These are phyloP conservation scores for Achaetomium macrosporum DNA, from an alignment of 2,329 filamentous ascomycete genomes.

Conservation along the genomic window DNA sequence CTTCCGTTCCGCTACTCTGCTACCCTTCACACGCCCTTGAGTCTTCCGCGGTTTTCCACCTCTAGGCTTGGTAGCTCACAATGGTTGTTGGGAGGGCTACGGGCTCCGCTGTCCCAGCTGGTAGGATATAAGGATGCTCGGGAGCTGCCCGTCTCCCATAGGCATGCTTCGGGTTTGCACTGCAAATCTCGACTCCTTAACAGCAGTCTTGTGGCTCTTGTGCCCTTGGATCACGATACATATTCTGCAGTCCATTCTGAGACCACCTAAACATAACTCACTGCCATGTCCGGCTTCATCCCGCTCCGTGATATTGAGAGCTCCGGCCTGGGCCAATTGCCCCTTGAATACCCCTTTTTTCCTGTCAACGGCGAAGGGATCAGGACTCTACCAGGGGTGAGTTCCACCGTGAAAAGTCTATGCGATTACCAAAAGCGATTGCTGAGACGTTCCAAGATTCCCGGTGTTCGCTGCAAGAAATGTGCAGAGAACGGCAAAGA, in stretches of 20 bases:
- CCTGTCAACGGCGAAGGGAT: constrained; percentile 5
- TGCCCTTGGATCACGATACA: neutral
- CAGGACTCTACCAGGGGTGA: constrained; percentile 7
- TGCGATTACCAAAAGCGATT: neutral
- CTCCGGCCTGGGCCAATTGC: neutral
- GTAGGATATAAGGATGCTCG: neutral
- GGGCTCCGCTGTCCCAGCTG: too few relatives aligned
- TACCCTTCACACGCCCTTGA: too few relatives aligned
- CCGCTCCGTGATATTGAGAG: neutral
- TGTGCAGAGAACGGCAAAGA: constrained; percentile 20
- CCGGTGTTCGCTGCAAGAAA: constrained; percentile 18
- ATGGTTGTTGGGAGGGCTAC: too few relatives aligned
- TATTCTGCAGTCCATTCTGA: neutral
- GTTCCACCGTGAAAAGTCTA: neutral
- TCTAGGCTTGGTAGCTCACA: too few relatives aligned
- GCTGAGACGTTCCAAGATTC: constrained; percentile 3
- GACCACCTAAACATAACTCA: neutral
- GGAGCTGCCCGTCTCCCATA: too few relatives aligned
- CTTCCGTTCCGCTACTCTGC: too few relatives aligned
- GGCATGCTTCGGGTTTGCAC: too few relatives aligned
- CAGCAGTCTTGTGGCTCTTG: too few relatives aligned
- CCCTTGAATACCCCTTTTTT: neutral
- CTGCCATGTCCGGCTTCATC: neutral
- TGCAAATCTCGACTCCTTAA: too few relatives aligned
- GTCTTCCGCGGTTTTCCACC: too few relatives aligned